A percentile compares a stretch with the other conserved stretches of the same genome.
These are phyloP conservation scores for Leucaena leucocephala DNA, from an alignment of 306 rosid genomes.

Conservation along the genomic window DNA sequence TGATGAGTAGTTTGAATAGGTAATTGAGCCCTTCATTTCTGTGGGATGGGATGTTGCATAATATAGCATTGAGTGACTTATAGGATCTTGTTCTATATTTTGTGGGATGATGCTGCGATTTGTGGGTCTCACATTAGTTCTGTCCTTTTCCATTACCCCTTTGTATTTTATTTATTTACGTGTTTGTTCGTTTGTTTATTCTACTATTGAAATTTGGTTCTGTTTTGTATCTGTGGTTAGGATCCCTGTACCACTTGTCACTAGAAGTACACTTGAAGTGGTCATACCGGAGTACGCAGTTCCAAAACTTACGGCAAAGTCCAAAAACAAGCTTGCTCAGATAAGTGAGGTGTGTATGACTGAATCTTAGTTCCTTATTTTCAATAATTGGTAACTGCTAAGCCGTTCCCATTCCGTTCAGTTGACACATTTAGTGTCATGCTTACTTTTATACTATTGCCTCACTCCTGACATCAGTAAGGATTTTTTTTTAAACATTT, in stretches of 20 bases:
- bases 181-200: not conserved
- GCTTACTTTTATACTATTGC: not conserved
- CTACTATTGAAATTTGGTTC: not conserved
- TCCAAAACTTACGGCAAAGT: slow-evolving; percentile 84
- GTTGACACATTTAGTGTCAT: not conserved
- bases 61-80: slow-evolving; percentile 14
- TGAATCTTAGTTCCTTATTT: slow-evolving; percentile 29
- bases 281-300: slow-evolving; percentile 89
- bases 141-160: slow-evolving; percentile 21
- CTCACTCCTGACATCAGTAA: not conserved
- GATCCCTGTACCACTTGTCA: slow-evolving; percentile 83
- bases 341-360: slow-evolving; percentile 83
- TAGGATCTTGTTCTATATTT: slow-evolving; percentile 14
- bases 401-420: not conserved
- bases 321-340: slow-evolving; percentile 91
- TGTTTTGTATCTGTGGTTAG: slow-evolving; percentile 40
- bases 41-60: slow-evolving; percentile 16
- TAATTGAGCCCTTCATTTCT: slow-evolving; percentile 37
- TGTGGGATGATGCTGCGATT: slow-evolving; percentile 10
- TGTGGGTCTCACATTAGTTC: not conserved
- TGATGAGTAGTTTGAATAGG: slow-evolving; percentile 76
- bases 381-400: slow-evolving; percentile 18
- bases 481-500: not conserved
- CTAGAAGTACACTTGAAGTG: slow-evolving; percentile 95
- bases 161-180: not conserved